phyloP scores from a whole-genome alignment of 2,329 filamentous ascomycete species.

The Sphaceloma murrayae region DNA sequence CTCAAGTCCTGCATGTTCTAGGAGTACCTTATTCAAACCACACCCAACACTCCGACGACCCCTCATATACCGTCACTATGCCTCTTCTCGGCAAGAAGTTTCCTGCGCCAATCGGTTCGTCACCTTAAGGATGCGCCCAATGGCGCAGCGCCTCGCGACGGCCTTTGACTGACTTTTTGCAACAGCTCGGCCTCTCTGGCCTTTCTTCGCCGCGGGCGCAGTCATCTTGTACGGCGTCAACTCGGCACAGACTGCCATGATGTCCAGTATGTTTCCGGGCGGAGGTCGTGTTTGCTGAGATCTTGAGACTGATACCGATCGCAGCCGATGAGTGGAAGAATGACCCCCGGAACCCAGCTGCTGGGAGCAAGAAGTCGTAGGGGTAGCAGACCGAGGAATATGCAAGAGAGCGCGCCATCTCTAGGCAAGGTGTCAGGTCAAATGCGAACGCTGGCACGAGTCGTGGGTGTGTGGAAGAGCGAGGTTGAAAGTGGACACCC shows the following conservation, averaged over 20 bases:
- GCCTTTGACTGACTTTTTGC: conserved; percentile 18
- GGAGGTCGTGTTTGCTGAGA: too few relatives aligned
- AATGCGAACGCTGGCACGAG: too few relatives aligned
- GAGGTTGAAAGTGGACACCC: too few relatives aligned
- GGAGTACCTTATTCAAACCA: conserved; percentile 17
- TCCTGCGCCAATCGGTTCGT: conserved; percentile 41
- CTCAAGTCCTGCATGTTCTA: conserved; percentile 11
- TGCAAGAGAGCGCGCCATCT: too few relatives aligned
- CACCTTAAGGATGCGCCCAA: not conserved
- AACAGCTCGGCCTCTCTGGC: conserved; percentile 78
- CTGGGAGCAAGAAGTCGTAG: too few relatives aligned
- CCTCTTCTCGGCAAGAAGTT: conserved; percentile 45
- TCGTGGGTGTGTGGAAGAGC: too few relatives aligned
- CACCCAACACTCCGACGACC: conserved; percentile 17
- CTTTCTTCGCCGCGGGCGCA: conserved; percentile 83
- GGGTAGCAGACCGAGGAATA: too few relatives aligned
- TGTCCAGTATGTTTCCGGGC: conserved; percentile 66
- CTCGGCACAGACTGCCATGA: conserved; percentile 66
- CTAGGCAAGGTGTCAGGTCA: not conserved
- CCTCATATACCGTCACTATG: conserved; percentile 28
- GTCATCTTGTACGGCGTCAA: conserved; percentile 90
- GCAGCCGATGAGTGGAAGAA: conserved; percentile 92
- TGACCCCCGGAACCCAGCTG: conserved; percentile 73
- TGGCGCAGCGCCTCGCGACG: not conserved
- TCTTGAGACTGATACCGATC: not conserved